Evolutionary conservation across 1,284 basidiomycete genomes (phyloP), one percentile per base, ranked within the genome.

Genomic region (Malassezia arunalokei): DNA sequence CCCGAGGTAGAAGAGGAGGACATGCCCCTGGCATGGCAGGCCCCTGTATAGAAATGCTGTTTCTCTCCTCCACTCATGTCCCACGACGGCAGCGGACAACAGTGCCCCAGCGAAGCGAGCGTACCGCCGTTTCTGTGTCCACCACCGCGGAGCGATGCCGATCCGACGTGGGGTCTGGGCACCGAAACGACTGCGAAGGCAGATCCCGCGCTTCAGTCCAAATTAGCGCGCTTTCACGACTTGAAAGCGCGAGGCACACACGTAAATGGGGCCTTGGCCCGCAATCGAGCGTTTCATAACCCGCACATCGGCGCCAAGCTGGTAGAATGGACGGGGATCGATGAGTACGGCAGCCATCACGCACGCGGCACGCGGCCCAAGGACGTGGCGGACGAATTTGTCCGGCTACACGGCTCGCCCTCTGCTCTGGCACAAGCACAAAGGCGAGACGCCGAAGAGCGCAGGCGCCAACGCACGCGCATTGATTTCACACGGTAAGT

Each of bases 221-320:
- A 82, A 84, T 54, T 96, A 85, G 66, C 80, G 82, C 54, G 71
- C 76, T 5, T 79, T 89, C 51, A 92, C 88, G 73, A 76, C 69
- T 43, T 71, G 37, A 69, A 83, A 58, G 78, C 81, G 51, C 81
- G 84, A n/a, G 76, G 76, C 0, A 83, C 83, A 58, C 90, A 94
- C 70, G 95, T 94, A 77, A 96, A 96, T 73, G 86, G 89, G 70
- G 86, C 86, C 0, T 80, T 98, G 32, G 85, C 91, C 81, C 79
- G 82, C 7, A 88, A 85, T 60, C 83, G 87, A 27, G 82, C 87
- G 0, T 96, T 95, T 75, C 83, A 87, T 28, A 96, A 98, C 66
- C 92, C 92, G 0, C 86, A 94, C 70, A 81, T 96, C 9, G 92
- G 92, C 73, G 78, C 85, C 3, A 87, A 90, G 63, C 81, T 98